Base-by-base conservation (phyloP, 192 early-diverging fungal genomes). In the Kappamyces sp. region DNA sequence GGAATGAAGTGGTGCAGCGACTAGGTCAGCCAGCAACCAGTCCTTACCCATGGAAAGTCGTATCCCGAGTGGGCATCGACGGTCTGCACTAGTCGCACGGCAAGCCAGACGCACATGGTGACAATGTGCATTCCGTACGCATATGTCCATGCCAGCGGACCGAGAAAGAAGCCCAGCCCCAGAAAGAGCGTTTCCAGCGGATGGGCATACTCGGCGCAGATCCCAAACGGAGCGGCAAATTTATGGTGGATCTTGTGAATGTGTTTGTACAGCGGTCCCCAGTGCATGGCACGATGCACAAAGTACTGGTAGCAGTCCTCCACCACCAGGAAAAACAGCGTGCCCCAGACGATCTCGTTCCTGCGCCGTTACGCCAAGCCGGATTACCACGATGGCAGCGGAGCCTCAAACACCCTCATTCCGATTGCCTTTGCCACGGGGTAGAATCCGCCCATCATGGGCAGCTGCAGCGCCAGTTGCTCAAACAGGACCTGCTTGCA, bases 201-300 rank as follows among this genome's bases (percentile, higher is more conserved):
- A 61, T 91, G 89, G 29, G 92, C 91, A 61, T 94, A 94, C 70
- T 93, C 89, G 31, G 91, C 89, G 8, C 88, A 74, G 60, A 90
- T 67, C 8, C 91, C 93, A 48, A 97, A 88, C 38, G 91, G 89
- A 39, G 94, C 86, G 15, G 88, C 77, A 74, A 86, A 94, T 67
- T 90, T 83, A 73, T 97, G 94, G 75, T 97, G 91, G 7, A 87
- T 73, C 75, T 97, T 97, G 84, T 97, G 94, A 57, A 97, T 86
- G 57, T 77, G 67, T 61, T 89, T 89, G 75, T 97, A 97, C 59
- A 94, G 70, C 36, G 83, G 78, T 2, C 87, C 86, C 65, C 84
- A 88, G 79, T 97, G 94, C 50, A 97, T 77, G 46, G 81, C 71
- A 35, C 91, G 86, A 75, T 97, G 94, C 22, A 83, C 73, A 78